A percentile compares a stretch with the other conserved stretches of the same genome.
phyloP scores from a whole-genome alignment of 345 rosid species.

The Balakata baccata region DNA sequence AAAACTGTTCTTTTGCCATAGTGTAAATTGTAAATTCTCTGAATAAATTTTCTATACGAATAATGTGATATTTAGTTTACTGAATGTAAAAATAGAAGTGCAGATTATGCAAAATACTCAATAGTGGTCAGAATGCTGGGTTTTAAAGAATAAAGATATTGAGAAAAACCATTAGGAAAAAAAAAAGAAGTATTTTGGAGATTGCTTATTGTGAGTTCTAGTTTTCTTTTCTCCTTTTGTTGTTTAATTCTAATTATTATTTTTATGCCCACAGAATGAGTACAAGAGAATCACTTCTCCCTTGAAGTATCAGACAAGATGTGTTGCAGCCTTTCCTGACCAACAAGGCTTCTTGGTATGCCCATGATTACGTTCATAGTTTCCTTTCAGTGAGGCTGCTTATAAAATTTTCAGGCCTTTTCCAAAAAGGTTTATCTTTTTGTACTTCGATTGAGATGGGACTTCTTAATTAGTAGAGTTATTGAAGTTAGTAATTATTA shows the following conservation, averaged over 20 bases:
- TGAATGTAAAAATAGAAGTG: not conserved
- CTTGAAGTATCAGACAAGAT: conserved; percentile 91
- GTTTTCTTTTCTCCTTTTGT: not conserved
- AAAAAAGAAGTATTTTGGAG: not conserved
- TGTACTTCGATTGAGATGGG: not conserved
- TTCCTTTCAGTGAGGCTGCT: not conserved
- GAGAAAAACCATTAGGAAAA: not conserved
- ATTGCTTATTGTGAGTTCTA: conserved; percentile 4
- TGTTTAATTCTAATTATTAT: conserved; percentile 10
- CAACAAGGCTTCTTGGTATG: conserved; percentile 97
- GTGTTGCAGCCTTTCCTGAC: conserved; percentile 96
- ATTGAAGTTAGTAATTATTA: not conserved
- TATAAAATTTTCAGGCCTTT: not conserved
- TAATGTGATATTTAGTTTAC: not conserved
- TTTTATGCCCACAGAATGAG: conserved; percentile 49
- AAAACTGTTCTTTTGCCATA: not conserved
- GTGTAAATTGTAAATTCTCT: not conserved
- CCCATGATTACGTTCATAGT: not conserved
- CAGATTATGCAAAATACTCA: not conserved
- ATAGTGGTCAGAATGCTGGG: not conserved
- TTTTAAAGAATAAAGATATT: not conserved
- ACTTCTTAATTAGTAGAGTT: not conserved
- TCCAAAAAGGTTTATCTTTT: not conserved
- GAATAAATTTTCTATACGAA: not conserved
- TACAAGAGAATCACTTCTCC: conserved; percentile 88